phyloP scores from a whole-genome alignment of 352 stramenopile species.

The Vaucheria bursata region DNA sequence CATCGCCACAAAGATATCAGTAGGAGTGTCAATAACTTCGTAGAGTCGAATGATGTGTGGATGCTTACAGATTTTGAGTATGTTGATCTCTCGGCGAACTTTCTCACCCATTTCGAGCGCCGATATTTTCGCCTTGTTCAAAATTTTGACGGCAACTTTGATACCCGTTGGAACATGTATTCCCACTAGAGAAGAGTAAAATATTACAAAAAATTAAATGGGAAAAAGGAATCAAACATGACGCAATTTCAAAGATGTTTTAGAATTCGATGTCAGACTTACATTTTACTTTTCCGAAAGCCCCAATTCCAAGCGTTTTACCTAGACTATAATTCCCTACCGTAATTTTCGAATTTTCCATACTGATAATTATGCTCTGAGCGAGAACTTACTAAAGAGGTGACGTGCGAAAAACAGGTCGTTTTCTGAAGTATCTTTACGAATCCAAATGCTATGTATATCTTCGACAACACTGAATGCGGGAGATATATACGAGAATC shows the following conservation, averaged over 20 bases:
- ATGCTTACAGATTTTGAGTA: slow-evolving; percentile 95
- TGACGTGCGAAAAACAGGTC: too few relatives aligned
- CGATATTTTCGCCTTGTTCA: slow-evolving; percentile 98
- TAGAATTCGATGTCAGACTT: background rate
- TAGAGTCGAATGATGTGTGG: slow-evolving; percentile 99
- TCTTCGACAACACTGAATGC: too few relatives aligned
- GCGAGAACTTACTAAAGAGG: too few relatives aligned
- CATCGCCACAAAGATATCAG: slow-evolving; percentile 90
- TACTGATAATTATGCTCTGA: too few relatives aligned
- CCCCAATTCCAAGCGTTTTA: slow-evolving; percentile 98
- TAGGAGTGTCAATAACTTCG: slow-evolving; percentile 93
- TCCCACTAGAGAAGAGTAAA: slow-evolving; percentile 63
- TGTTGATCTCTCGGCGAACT: slow-evolving; percentile 97
- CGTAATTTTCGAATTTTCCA: slow-evolving; percentile 75
- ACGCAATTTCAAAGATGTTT: background rate
- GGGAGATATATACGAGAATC: too few relatives aligned
- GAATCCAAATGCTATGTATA: too few relatives aligned
- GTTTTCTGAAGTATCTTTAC: too few relatives aligned
- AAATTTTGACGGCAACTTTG: slow-evolving; percentile 99
- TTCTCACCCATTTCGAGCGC: slow-evolving; percentile 98
- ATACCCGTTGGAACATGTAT: slow-evolving; percentile 94
- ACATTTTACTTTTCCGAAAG: slow-evolving; percentile 92
- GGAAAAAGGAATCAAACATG: slow-evolving; percentile 2
- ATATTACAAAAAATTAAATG: background rate
- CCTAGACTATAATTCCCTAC: slow-evolving; percentile 94